Evolutionary conservation across 2,329 filamentous ascomycete genomes (phyloP), one percentile per base, ranked within the genome.

Genomic region (Aureobasidium sp.): DNA sequence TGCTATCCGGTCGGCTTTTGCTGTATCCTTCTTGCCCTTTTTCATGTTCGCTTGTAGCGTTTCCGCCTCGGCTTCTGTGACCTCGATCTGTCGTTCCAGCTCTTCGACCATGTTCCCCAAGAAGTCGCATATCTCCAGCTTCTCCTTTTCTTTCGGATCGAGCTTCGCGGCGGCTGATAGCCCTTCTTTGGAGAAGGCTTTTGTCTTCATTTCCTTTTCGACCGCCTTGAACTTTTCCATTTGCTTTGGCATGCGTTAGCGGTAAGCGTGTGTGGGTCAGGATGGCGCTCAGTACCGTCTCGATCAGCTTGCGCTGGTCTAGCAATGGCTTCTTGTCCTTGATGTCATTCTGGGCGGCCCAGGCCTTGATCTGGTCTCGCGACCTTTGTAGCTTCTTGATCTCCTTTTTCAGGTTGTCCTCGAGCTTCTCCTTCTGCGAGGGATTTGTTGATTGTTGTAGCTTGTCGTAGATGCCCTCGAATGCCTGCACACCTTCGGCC

Each of bases 171-270:
- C 90, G 57, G 93, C 89, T 65, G 90, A 94, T 65, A 99, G 78
- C 46, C 94, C 94, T 76, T 97, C 94, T 80, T 99, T 97, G 64
- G 94, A 97, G 77, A 96, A 99, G 63, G 94, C 94, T 76, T 99
- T 99, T 61, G 94, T 99, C 81, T 99, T 99, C 94, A 99, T 97
- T 70, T 96, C 94, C 80, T 99, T 99, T 76, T 99, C 94, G 57
- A 99, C 94, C n/a, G 92, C 93, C 79, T 99, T 99, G 84, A 99
- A 99, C 70, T 90, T 91, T 78, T 99, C 94, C 94, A 99, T 99
- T 89, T 93, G 87, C 90, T 94, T 73, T 31, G 43, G 62, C 62
- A 45, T 53, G 57, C 58, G 37, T 58, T 49, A 58, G 55, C 55
- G 51, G 51, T 51, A 62, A n/a, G 17, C 15, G 19, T 37, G 53